A percentile compares a stretch with the other conserved stretches of the same genome.
Conservation (phyloP, 768 basidiomycete genomes). For the Mycena vitilis region DNA sequence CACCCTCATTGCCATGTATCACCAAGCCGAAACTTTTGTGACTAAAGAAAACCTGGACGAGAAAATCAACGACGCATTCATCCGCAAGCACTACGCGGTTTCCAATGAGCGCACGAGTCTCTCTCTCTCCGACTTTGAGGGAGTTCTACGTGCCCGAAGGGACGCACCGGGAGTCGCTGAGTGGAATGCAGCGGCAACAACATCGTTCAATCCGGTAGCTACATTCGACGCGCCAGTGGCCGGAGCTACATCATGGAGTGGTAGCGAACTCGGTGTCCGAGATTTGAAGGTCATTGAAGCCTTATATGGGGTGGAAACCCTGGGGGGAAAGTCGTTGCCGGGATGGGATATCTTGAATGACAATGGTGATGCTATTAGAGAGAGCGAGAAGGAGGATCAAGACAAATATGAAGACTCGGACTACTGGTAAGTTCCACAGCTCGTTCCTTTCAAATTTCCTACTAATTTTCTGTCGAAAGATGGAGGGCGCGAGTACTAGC, state of each 20-base stretch:
- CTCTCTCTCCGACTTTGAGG: constrained; percentile 35
- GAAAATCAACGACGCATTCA: constrained; percentile 75
- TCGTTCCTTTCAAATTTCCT: not conserved
- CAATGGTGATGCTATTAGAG: constrained; percentile 34
- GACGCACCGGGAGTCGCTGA: constrained; percentile 52
- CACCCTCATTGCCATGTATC: constrained; percentile 82
- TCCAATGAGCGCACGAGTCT: constrained; percentile 10
- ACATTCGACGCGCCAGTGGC: not conserved
- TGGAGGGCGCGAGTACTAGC: too few species aligned
- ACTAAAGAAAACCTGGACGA: constrained; percentile 75
- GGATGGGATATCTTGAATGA: constrained; percentile 63
- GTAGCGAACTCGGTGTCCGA: constrained; percentile 40
- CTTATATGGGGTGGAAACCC: constrained; percentile 61
- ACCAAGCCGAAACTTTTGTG: constrained; percentile 78
- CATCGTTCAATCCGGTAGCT: not conserved
- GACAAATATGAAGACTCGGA: constrained; percentile 37
- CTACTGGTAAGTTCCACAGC: constrained; percentile 4
- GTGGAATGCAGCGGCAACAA: constrained; percentile 43
- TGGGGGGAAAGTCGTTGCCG: constrained; percentile 46
- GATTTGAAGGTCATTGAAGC: constrained; percentile 62
- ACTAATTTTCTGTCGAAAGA: not conserved
- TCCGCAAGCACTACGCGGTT: constrained; percentile 31
- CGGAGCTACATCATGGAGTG: constrained; percentile 43
- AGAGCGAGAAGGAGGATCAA: constrained; percentile 37
- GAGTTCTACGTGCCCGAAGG: constrained; percentile 40